Evolutionary conservation across 225 moss, liverwort and hornwort genomes (phyloP).

Genomic region (Ulota crispa): DNA sequence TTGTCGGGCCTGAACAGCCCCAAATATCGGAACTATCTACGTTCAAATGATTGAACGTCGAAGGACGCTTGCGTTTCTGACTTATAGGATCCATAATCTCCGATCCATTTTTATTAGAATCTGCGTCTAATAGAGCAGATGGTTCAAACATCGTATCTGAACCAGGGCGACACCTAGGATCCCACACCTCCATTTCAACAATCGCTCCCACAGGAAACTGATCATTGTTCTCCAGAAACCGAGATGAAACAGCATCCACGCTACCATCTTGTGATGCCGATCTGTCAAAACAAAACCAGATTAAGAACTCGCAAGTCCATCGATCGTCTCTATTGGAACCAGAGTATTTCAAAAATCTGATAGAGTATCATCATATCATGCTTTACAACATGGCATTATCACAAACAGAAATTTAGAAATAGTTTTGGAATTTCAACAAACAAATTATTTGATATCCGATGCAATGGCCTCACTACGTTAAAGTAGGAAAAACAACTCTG

Average conservation of each 20-base stretch:
- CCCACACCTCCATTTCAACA: slow-evolving; percentile 78
- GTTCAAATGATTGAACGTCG: slow-evolving; percentile 4
- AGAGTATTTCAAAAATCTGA: slow-evolving; percentile 10
- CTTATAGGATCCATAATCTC: slow-evolving; percentile 10
- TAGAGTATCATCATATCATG: neutral
- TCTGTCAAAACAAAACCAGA: slow-evolving; percentile 34
- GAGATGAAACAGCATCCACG: slow-evolving; percentile 19
- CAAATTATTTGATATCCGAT: neutral
- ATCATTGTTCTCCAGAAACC: slow-evolving; percentile 28
- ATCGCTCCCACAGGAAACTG: slow-evolving; percentile 52
- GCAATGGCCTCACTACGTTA: neutral
- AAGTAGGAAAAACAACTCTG: neutral
- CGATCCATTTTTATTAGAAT: slow-evolving; percentile 17
- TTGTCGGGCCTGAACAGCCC: slow-evolving; percentile 33
- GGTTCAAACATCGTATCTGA: slow-evolving; percentile 33
- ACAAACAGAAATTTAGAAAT: neutral
- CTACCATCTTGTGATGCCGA: slow-evolving; percentile 24
- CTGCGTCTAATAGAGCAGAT: slow-evolving; percentile 28
- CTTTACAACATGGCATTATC: neutral
- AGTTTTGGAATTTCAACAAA: neutral
- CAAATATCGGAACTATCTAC: slow-evolving; percentile 34
- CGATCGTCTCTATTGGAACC: neutral
- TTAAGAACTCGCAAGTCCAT: slow-evolving; percentile 7
- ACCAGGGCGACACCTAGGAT: slow-evolving; percentile 64
- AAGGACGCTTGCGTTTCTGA: slow-evolving; percentile 16